A percentile compares a stretch with the other conserved stretches of the same genome.
Conservation (phyloP, 805 yeast genomes). For the Saccharomyces kudriavzevii region DNA sequence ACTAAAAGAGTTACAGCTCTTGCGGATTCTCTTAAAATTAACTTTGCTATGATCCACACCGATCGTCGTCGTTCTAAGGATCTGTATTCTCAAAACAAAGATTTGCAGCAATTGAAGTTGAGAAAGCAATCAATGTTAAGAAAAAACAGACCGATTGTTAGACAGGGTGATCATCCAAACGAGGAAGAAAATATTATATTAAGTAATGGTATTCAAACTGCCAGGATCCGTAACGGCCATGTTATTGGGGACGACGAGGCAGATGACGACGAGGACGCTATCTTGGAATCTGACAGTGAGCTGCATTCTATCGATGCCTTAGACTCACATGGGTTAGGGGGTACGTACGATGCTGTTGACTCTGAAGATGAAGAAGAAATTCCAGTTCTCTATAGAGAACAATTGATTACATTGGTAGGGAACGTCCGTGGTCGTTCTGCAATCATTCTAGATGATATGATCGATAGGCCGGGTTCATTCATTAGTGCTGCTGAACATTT, state of each 20-base stretch:
- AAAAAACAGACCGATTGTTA: slow-evolving; percentile 37
- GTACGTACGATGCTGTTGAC: slow-evolving; percentile 69
- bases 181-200: slow-evolving; percentile 61
- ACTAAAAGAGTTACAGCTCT: slow-evolving; percentile 95
- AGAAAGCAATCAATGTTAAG: slow-evolving; percentile 43
- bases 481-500: slow-evolving; percentile 98
- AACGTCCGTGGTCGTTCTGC: slow-evolving; percentile 90
- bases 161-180: slow-evolving; percentile 39
- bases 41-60: slow-evolving; percentile 98
- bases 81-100: slow-evolving; percentile 36
- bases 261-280: slow-evolving; percentile 23
- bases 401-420: slow-evolving; percentile 91
- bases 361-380: slow-evolving; percentile 74
- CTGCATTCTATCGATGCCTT: slow-evolving; percentile 14
- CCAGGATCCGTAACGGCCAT: slow-evolving; percentile 92
- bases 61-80: slow-evolving; percentile 89
- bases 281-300: slow-evolving; percentile 28
- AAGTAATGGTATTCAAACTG: slow-evolving; percentile 82
- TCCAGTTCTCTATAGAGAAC: slow-evolving; percentile 44
- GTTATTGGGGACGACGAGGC: slow-evolving; percentile 80
- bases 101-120: slow-evolving; percentile 29
- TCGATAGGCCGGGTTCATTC: slow-evolving; percentile 88
- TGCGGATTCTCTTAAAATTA: slow-evolving; percentile 92
- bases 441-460: slow-evolving; percentile 91
- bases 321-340: slow-evolving; percentile 60